Percentiles rank a stretch among this genome's conserved stretches.
Conservation (phyloP, 2,329 filamentous ascomycete genomes). For the Colletotrichum melonis region DNA sequence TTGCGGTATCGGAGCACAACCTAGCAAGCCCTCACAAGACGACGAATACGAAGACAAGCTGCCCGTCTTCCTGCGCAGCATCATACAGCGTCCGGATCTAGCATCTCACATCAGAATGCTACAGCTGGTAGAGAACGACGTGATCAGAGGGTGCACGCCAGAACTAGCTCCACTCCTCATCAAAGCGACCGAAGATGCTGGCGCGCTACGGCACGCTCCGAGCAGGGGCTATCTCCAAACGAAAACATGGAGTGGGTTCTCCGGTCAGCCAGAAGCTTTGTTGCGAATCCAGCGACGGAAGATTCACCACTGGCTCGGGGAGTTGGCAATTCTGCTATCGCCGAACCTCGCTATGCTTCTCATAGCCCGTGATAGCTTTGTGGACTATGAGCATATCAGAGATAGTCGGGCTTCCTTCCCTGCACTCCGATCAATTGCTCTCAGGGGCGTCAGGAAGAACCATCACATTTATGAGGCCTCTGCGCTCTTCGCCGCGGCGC, state of each 20-base stretch:
- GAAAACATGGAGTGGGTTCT: neutral
- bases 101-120: constrained; percentile 1
- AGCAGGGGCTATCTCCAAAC: neutral
- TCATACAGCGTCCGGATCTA: constrained; percentile 11
- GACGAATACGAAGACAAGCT: constrained; percentile 1
- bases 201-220: neutral
- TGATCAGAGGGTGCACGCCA: constrained; percentile 7
- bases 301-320: constrained; percentile 27
- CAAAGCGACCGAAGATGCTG: neutral
- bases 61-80: constrained; percentile 7
- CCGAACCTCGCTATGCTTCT: constrained; percentile 8
- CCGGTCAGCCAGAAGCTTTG: neutral
- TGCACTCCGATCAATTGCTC: neutral
- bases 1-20: neutral
- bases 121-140: constrained; percentile 19
- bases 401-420: constrained; percentile 1
- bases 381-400: constrained; percentile 13
- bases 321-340: constrained; percentile 17
- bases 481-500: constrained; percentile 13
- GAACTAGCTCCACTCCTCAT: neutral
- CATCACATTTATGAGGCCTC: constrained; percentile 21
- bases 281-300: constrained; percentile 2
- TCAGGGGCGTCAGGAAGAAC: constrained; percentile 11
- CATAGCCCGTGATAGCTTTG: constrained; percentile 23
- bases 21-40: neutral